Percentiles rank a stretch among this genome's conserved stretches.
Evolutionary conservation across 1,284 basidiomycete species (phyloP).

Genomic region (Vanrija sp.): DNA sequence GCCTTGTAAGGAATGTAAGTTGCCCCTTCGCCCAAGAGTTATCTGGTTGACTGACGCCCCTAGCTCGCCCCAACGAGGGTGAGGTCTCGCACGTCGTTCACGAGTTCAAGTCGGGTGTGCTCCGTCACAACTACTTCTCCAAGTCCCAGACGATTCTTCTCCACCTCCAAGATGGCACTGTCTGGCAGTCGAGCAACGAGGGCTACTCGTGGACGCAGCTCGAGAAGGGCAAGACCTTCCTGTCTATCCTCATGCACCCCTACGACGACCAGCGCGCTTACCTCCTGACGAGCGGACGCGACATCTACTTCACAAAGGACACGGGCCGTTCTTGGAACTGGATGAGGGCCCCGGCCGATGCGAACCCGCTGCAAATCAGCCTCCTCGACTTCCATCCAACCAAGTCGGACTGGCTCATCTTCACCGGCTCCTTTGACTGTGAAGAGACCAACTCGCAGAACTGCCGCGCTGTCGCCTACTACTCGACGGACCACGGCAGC

Average conservation of each 20-base stretch:
- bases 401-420: slow-evolving; percentile 78
- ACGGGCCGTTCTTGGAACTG: slow-evolving; percentile 69
- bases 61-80: slow-evolving; percentile 70
- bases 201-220: slow-evolving; percentile 83
- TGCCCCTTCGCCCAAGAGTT: no score
- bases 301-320: slow-evolving; percentile 77
- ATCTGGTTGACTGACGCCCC: no score
- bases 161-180: slow-evolving; percentile 66
- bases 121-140: slow-evolving; percentile 69
- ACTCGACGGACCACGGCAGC: slow-evolving; percentile 71
- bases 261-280: slow-evolving; percentile 79
- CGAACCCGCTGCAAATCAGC: slow-evolving; percentile 73
- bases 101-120: slow-evolving; percentile 65
- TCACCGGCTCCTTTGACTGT: slow-evolving; percentile 76
- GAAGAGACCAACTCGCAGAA: slow-evolving; percentile 41
- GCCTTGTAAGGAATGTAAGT: slow-evolving; percentile 50
- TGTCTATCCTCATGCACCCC: slow-evolving; percentile 81
- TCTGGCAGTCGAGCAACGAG: slow-evolving; percentile 94
- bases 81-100: slow-evolving; percentile 53
- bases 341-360: slow-evolving; percentile 60
- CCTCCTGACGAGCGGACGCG: slow-evolving; percentile 67
- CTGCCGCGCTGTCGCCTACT: slow-evolving; percentile 71
- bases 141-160: slow-evolving; percentile 71
- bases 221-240: slow-evolving; percentile 60
- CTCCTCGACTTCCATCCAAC: slow-evolving; percentile 83